Base-by-base conservation (phyloP, 257 asterid species). In the Solanum bulbocastanum region DNA sequence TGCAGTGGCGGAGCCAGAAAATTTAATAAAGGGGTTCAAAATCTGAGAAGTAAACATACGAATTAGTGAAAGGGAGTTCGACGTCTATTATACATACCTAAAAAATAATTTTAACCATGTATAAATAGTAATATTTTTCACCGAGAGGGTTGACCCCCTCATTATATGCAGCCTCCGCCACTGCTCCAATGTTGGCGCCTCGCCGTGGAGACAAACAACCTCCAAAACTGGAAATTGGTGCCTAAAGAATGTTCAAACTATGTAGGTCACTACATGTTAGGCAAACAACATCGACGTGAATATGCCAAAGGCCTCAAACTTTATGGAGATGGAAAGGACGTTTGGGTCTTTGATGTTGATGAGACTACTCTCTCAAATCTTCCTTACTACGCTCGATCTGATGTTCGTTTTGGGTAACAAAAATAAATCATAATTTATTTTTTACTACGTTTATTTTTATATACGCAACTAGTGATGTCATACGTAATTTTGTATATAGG, bases 161-260 rank as follows among this genome's bases (percentile, higher is more conserved):
- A n/a, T n/a, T n/a, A n/a, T n/a, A n/a, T n/a, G n/a, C n/a, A n/a
- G n/a, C n/a, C n/a, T n/a, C n/a, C n/a, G n/a, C n/a, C n/a, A n/a
- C n/a, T n/a, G n/a, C n/a, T n/a, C n/a, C n/a, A n/a, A n/a, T n/a
- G n/a, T n/a, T n/a, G 58, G 22, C 22, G 58, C 58, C 58, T 95
- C 13, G 94, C 93, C 16, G 96, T 93, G 73, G 98, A 95, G 90
- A 90, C 96, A 6, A 76, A 93, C 90, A 94, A 93, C 91, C 40
- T 91, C 68, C 87, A 65, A 1, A 58, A 86, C 82, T 93, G 96
- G 96, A 49, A 9, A 15, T 3, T 83, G 79, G 93, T 93, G n/a
- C 96, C 98, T 1, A 60, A 12, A 30, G 40, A 91, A 1, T 95
- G 98, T 40, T 93, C 62, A 86, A 16, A 44, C 10, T 95, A 95